Evolutionary conservation across 2,329 filamentous ascomycete species (phyloP).

Genomic region (Arthrobotrys pseudoclavata): DNA sequence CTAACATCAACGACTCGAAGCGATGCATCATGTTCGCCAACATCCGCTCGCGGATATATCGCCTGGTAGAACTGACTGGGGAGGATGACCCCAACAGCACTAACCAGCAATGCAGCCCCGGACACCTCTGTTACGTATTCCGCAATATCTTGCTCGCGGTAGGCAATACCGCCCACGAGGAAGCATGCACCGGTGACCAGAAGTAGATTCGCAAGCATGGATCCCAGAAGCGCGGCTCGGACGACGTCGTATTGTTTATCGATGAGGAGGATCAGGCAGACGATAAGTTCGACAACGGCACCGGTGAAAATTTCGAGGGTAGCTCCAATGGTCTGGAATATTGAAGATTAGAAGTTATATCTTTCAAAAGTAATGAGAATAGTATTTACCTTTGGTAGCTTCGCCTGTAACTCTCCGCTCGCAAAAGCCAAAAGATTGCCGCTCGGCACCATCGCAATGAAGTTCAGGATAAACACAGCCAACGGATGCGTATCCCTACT

Average conservation of each 20-base stretch:
- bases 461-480: slow-evolving; percentile 49
- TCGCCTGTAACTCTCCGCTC: slow-evolving; percentile 41
- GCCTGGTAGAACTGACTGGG: slow-evolving; percentile 58
- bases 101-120: slow-evolving; percentile 51
- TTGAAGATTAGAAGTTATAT: slow-evolving; percentile 68
- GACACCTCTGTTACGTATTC: slow-evolving; percentile 59
- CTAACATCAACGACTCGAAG: slow-evolving; percentile 45
- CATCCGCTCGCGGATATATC: slow-evolving; percentile 34
- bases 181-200: slow-evolving; percentile 85
- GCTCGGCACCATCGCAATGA: slow-evolving; percentile 45
- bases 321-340: slow-evolving; percentile 75
- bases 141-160: slow-evolving; percentile 52
- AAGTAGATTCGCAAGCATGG: slow-evolving; percentile 83
- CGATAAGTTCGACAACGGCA: slow-evolving; percentile 82
- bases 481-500: slow-evolving; percentile 36
- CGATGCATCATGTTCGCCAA: slow-evolving; percentile 28
- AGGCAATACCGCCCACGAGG: slow-evolving; percentile 76
- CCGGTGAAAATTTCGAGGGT: slow-evolving; percentile 76
- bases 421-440: slow-evolving; percentile 50
- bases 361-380: background rate
- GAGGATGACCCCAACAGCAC: slow-evolving; percentile 52
- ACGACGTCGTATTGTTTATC: slow-evolving; percentile 77
- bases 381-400: slow-evolving; percentile 39
- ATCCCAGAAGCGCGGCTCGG: slow-evolving; percentile 84
- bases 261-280: slow-evolving; percentile 81